Conservation (phyloP, 345 rosid genomes). For the Populus pruinosa region DNA sequence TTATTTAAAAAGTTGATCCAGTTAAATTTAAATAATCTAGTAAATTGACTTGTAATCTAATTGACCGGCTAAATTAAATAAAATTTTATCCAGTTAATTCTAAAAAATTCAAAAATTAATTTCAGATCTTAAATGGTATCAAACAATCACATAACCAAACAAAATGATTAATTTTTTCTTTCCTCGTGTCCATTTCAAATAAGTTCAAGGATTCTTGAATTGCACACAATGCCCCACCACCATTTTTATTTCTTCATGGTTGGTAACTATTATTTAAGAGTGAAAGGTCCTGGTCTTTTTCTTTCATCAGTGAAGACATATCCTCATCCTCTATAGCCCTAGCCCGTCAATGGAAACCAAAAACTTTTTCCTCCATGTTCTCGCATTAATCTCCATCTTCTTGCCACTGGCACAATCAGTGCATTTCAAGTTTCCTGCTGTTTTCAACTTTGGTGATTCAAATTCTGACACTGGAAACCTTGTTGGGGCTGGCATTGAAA, state of each 20-base stretch:
- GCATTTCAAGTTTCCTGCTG: conserved; percentile 53
- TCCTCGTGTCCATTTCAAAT: background rate
- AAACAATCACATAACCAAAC: background rate
- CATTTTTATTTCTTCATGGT: conserved; percentile 4
- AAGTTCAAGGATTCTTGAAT: conserved; percentile 17
- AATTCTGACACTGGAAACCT: conserved; percentile 88
- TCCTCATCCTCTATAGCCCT: conserved; percentile 3
- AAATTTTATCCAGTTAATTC: too few species aligned
- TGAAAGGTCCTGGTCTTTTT: conserved; percentile 10
- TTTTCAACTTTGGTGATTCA: conserved; percentile 91
- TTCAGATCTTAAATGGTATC: too few species aligned
- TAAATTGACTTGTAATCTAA: too few species aligned
- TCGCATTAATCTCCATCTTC: conserved; percentile 29
- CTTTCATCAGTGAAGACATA: background rate
- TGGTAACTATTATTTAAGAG: conserved; percentile 24
- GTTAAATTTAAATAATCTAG: too few species aligned
- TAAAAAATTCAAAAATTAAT: too few species aligned
- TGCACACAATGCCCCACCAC: conserved; percentile 29
- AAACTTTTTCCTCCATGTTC: conserved; percentile 24
- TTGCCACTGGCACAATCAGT: conserved; percentile 39
- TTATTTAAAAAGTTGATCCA: too few species aligned
- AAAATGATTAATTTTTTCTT: background rate
- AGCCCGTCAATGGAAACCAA: conserved; percentile 34
- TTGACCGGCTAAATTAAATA: too few species aligned
- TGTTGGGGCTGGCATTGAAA: conserved; percentile 64